Evolutionary conservation across 768 basidiomycete species (phyloP).

Genomic region (Tubosaeta brunneosetosa): DNA sequence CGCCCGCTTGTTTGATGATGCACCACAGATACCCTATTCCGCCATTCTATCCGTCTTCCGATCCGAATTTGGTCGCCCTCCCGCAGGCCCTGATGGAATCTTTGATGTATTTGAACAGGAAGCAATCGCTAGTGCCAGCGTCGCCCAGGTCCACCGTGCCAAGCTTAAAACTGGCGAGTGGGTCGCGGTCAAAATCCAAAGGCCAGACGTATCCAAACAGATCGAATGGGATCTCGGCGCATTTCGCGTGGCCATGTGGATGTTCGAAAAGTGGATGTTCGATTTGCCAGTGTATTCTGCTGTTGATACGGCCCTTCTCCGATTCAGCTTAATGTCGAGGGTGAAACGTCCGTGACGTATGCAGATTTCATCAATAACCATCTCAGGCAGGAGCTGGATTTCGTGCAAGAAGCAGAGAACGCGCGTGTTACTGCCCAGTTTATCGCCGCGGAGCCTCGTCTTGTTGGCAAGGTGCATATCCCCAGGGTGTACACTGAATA

Average conservation of each 20-base stretch:
- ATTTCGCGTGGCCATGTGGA: conserved; percentile 71
- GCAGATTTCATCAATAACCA: conserved; percentile 79
- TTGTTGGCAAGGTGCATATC: conserved; percentile 70
- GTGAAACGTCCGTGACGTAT: neutral
- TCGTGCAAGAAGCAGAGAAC: conserved; percentile 74
- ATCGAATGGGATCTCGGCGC: conserved; percentile 79
- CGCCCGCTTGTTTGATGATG: conserved; percentile 79
- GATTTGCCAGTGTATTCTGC: conserved; percentile 81
- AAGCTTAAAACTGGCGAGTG: conserved; percentile 48
- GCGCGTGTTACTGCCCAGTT: conserved; percentile 64
- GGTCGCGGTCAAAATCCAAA: conserved; percentile 94
- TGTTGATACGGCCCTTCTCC: conserved; percentile 47
- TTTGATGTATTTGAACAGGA: conserved; percentile 75
- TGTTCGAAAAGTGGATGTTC: conserved; percentile 75
- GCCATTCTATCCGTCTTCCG: conserved; percentile 64
- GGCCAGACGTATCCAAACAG: conserved; percentile 82
- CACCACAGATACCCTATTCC: conserved; percentile 76
- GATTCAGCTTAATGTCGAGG: neutral
- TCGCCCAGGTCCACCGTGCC: conserved; percentile 90
- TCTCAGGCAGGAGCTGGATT: conserved; percentile 79
- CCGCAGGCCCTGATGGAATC: conserved; percentile 62
- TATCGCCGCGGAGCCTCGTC: conserved; percentile 64
- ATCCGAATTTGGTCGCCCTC: conserved; percentile 63
- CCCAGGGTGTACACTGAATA: conserved; percentile 69
- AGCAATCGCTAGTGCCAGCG: conserved; percentile 82